Percentiles rank a stretch among this genome's conserved stretches.
phyloP scores from a whole-genome alignment of 305 asterid genomes.

The Ajuga reptans region DNA sequence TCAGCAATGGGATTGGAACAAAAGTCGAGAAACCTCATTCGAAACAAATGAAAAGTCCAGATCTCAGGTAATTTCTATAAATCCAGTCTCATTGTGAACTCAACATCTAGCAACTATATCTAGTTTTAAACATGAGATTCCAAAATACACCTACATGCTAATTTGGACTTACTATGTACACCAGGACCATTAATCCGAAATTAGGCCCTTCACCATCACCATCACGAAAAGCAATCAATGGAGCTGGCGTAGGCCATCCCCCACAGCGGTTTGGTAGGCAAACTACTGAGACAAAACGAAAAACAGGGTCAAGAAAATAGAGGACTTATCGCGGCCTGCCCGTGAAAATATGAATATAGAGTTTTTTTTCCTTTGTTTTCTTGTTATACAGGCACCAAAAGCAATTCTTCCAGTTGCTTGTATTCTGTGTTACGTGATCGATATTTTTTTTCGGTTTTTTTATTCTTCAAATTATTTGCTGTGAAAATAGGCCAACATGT shows the following conservation, averaged over 20 bases:
- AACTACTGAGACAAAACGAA: slow-evolving; percentile 51
- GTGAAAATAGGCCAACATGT: slow-evolving; percentile 26
- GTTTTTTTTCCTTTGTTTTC: slow-evolving; percentile 5
- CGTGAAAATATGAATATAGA: slow-evolving; percentile 15
- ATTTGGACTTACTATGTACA: slow-evolving; percentile 3
- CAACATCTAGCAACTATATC: not conserved
- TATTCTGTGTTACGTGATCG: slow-evolving; percentile 29
- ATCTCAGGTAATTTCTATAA: slow-evolving; percentile 34
- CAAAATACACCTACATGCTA: not conserved
- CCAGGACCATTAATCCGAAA: slow-evolving; percentile 56
- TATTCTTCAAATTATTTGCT: slow-evolving; percentile 17
- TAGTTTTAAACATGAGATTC: not conserved
- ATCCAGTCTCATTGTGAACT: not conserved
- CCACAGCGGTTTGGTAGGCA: slow-evolving; percentile 45
- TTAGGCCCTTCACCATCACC: slow-evolving; percentile 65
- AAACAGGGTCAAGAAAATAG: slow-evolving; percentile 60
- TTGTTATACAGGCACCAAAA: slow-evolving; percentile 19
- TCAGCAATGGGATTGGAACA: slow-evolving; percentile 34
- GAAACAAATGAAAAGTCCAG: slow-evolving; percentile 48
- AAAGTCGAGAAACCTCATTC: slow-evolving; percentile 30
- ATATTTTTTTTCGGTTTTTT: not conserved
- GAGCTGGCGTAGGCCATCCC: slow-evolving; percentile 31
- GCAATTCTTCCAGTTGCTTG: slow-evolving; percentile 45
- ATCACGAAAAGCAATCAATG: slow-evolving; percentile 43
- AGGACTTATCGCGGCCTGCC: slow-evolving; percentile 6